These are phyloP conservation scores for Solioccasus polychromus DNA, from an alignment of 768 basidiomycete species.

Conservation along the genomic window DNA sequence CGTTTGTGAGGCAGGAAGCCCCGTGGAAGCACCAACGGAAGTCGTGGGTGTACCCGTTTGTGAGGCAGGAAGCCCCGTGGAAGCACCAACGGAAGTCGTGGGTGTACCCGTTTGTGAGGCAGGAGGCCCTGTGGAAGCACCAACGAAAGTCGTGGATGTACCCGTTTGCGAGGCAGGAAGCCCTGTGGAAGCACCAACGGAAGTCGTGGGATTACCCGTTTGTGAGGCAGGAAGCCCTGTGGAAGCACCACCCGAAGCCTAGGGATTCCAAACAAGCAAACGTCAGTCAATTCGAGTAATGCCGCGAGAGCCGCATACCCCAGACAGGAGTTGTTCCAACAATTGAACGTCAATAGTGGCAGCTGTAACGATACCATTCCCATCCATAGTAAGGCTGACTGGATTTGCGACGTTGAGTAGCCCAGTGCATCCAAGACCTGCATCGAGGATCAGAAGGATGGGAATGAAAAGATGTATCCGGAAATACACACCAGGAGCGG, in stretches of 20 bases:
- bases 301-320: not conserved
- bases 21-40: no score
- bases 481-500: conserved; percentile 20
- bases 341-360: conserved; percentile 21
- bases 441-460: not conserved
- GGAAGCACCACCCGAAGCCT: conserved; percentile 1
- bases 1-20: no score
- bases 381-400: conserved; percentile 22
- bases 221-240: not conserved
- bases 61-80: not conserved
- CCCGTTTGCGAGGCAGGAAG: not conserved
- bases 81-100: not conserved
- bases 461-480: not conserved
- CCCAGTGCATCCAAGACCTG: conserved; percentile 22
- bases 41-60: no score
- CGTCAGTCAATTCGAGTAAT: not conserved
- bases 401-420: conserved; percentile 24
- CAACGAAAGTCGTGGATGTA: not conserved
- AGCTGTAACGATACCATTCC: conserved; percentile 25
- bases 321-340: conserved; percentile 16
- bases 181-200: not conserved
- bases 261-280: not conserved
- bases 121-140: not conserved
- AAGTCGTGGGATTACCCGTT: not conserved
- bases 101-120: not conserved